Conservation (phyloP, 805 yeast species). For the Metschnikowia proteae region DNA sequence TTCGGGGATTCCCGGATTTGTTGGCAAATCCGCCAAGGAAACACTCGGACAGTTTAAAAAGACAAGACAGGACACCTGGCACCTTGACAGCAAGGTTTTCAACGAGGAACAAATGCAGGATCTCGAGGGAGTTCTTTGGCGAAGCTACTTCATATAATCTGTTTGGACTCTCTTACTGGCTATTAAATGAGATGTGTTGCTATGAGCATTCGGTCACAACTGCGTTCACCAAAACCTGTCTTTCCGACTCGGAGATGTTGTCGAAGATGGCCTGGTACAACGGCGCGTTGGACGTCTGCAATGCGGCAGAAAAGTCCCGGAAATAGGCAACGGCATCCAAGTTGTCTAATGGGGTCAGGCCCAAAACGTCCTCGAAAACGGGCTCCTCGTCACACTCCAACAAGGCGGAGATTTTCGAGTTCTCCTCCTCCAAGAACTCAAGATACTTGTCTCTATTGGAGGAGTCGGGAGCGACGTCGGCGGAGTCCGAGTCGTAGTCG, state of each 20-base stretch:
- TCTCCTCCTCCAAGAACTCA: conserved; percentile 45
- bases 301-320: conserved; percentile 13
- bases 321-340: conserved; percentile 16
- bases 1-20: conserved; percentile 67
- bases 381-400: conserved; percentile 22
- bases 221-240: conserved; percentile 10
- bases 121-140: conserved; percentile 90
- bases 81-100: conserved; percentile 73
- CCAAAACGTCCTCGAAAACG: conserved; percentile 24
- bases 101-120: conserved; percentile 79
- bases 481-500: conserved; percentile 20
- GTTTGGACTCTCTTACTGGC: no score
- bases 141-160: conserved; percentile 74
- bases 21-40: conserved; percentile 81
- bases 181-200: neutral
- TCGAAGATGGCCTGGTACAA: conserved; percentile 15
- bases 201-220: neutral
- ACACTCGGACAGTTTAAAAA: conserved; percentile 81
- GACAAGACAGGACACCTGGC: conserved; percentile 95
- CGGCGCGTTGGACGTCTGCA: conserved; percentile 13
- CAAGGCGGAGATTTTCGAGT: conserved; percentile 32
- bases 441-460: conserved; percentile 42
- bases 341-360: conserved; percentile 19
- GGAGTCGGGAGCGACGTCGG: conserved; percentile 22
- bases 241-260: conserved; percentile 13